These are phyloP conservation scores for Physcomitrium patens DNA, from an alignment of 225 moss, liverwort and hornwort species.

Conservation along the genomic window DNA sequence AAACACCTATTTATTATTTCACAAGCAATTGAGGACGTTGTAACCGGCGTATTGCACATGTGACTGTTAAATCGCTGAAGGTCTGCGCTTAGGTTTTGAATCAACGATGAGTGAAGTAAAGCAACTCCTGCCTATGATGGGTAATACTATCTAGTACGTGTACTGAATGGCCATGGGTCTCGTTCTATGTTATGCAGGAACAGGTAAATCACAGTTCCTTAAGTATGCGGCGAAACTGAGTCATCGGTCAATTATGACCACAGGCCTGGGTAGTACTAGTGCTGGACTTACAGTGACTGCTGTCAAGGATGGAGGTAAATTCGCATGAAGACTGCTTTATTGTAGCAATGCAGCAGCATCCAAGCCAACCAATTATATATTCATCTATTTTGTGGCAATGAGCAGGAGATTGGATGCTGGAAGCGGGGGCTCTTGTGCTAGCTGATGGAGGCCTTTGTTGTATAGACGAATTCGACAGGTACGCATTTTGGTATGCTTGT, in stretches of 20 bases:
- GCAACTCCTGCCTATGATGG: neutral
- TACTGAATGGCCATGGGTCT: neutral
- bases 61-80: constrained; percentile 5
- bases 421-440: constrained; percentile 96
- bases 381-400: constrained; percentile 6
- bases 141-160: neutral
- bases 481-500: too few relatives aligned
- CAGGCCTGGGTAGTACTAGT: constrained; percentile 96
- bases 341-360: constrained; percentile 23
- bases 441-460: constrained; percentile 99
- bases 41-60: constrained; percentile 6
- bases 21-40: constrained; percentile 10
- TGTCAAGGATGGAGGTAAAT: constrained; percentile 89
- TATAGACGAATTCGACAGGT: constrained; percentile 99
- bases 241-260: constrained; percentile 94
- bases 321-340: constrained; percentile 18
- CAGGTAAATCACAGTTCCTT: constrained; percentile 96
- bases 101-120: neutral
- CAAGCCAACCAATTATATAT: constrained; percentile 1
- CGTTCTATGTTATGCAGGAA: constrained; percentile 58
- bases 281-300: constrained; percentile 98
- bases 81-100: constrained; percentile 17
- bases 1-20: neutral
- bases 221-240: constrained; percentile 98
- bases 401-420: constrained; percentile 98